Evolutionary conservation across 2,329 filamentous ascomycete genomes (phyloP), one percentile per base, ranked within the genome.

Genomic region (Colletotrichum chlorophyti): DNA sequence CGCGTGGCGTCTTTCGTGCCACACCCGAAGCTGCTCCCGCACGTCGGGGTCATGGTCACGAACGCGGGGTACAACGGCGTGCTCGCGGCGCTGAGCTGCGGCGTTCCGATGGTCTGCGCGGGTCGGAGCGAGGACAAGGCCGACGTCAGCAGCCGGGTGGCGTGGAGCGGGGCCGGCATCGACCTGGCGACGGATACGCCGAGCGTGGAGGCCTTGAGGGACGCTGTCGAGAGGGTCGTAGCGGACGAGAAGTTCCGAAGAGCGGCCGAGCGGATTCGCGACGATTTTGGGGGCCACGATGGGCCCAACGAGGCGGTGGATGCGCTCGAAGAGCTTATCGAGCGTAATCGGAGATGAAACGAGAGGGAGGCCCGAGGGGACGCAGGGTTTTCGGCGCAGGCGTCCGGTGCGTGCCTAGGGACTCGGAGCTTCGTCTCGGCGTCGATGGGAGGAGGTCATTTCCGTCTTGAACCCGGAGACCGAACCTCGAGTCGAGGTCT

Each of bases 31-130:
- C 59, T 66, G 1, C 40, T 67, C 3, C 64, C 65, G 5, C 61
- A 66, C n/a, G 65, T 65, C 4, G 63, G 68, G 80, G 27, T 49
- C 61, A 61, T 66, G 60, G 62, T 65, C 4, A 65, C 62, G 12
- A 65, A 66, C 40, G 65, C 58, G 12, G 63, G 63, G 12, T 67
- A 66, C 42, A 61, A 60, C 26, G 62, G 60, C 3, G 64, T 63
- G 0, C 55, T 65, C 2, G 53, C 54, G 1, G 65, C 63, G 1
- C 48, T 67, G n/a, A 38, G 24, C 17, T 61, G 59, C 27, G 65
- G 64, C 17, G 63, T 66, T 0, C 65, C 65, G 14, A 48, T 67
- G 1, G 60, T 67, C 1, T 66, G 63, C 29, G 65, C 65, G 2
- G 64, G 63, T 0, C 53, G 54, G 7, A 55, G 53, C 23, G 63